Base-by-base conservation (phyloP, 768 basidiomycete species). In the Chalciporus chontae region DNA sequence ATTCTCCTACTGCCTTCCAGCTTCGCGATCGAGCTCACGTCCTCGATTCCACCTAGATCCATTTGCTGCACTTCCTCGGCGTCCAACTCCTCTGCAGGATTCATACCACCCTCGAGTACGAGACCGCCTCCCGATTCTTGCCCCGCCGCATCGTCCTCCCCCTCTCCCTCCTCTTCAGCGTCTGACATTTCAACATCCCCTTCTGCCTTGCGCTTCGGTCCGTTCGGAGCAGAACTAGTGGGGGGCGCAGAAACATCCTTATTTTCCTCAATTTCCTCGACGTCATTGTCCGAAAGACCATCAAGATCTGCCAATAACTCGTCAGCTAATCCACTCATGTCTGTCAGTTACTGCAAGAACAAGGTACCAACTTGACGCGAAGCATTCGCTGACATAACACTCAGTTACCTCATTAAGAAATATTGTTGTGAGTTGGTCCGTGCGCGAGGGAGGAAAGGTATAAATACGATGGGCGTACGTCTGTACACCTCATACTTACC, bases 41-140 rank as follows among this genome's bases (percentile, higher is more conserved):
- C 93, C 60, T 88, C 87, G 44, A 98, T 79, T 23, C 69, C 75
- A 10, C 83, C 83, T 31, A 99, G 72, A 60, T 98, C 92, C 92
- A 97, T 97, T 60, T 84, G 82, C 62, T 93, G 87, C 26, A 98
- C 96, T 51, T 94, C 92, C 57, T 95, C 94, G 24, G 76, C 84
- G 65, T 97, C 94, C 39, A 98, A 74, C 71, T 99, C 94, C 34
- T 97, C 94, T n/a, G 94, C 92, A 13, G 95, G 95, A 57, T 81
- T 83, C 11, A 94, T 75, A 9, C 95, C 95, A 0, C 94, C 94
- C 47, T 89, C 89, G 0, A 89, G 75, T 5, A 91, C 84, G 13
- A 94, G 75, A 5, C 76, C 77, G 0, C 77, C 77, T 6, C 77
- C 68, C 32, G 77, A 74, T 5, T 54, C 68, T 31, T 68, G 66